A percentile compares a stretch with the other conserved stretches of the same genome.
These are phyloP conservation scores for Fusarium sp. DNA, from an alignment of 2,329 filamentous ascomycete species.

Conservation along the genomic window DNA sequence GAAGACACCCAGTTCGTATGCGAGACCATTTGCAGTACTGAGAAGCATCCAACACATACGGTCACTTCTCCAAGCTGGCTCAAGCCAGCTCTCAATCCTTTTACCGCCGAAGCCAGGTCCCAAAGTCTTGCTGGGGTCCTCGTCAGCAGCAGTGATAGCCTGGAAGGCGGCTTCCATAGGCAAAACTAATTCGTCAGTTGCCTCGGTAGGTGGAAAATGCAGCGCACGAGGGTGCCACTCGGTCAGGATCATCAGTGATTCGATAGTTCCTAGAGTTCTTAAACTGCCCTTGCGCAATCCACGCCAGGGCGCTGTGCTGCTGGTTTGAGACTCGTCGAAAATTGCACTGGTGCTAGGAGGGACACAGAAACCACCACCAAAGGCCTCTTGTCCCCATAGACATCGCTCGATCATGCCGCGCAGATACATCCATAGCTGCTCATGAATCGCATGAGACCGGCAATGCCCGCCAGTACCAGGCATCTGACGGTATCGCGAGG, in stretches of 20 bases:
- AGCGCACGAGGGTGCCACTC: conserved; percentile 97
- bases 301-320: conserved; percentile 76
- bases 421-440: conserved; percentile 94
- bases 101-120: conserved; percentile 78
- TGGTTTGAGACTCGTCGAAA: conserved; percentile 69
- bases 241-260: conserved; percentile 91
- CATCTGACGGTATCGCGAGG: conserved; percentile 86
- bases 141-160: conserved; percentile 54
- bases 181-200: conserved; percentile 74
- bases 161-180: conserved; percentile 65
- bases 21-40: conserved; percentile 88
- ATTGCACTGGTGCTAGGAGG: conserved; percentile 66
- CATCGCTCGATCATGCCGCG: conserved; percentile 95
- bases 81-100: conserved; percentile 93
- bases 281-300: conserved; percentile 80
- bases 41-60: conserved; percentile 99
- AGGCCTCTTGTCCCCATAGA: conserved; percentile 96
- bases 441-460: conserved; percentile 90
- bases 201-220: conserved; percentile 89
- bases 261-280: conserved; percentile 90
- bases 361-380: conserved; percentile 86
- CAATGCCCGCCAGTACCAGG: conserved; percentile 83
- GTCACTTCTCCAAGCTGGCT: conserved; percentile 93
- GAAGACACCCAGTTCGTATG: conserved; percentile 95
- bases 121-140: conserved; percentile 48